Evolutionary conservation across 345 rosid species (phyloP), one percentile per base, ranked within the genome.

Genomic region (Syzygium jambos): DNA sequence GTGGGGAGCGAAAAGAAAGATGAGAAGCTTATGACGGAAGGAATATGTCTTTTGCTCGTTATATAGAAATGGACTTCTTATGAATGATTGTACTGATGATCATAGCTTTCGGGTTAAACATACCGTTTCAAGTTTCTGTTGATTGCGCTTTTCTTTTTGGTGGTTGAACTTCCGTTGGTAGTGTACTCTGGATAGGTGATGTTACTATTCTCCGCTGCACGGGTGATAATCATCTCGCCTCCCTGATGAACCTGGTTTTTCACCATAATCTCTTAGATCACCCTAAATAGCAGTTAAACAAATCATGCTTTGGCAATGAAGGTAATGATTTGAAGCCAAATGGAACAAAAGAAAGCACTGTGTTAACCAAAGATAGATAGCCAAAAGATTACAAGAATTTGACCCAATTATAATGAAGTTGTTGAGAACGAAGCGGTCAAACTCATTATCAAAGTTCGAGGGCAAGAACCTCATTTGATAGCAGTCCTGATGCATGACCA

Each of bases 101-200:
- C 55, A n/a, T 59, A 65, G 73, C 82, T 52, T 84, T 29, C 54
- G 22, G 19, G 41, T 63, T 13, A 87, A 77, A 22, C 41, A 68
- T 93, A 97, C 98, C 98, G 96, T 92, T 95, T 96, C 77, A 97
- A 87, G 92, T 91, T 95, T 90, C 92, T 92, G 91, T 96, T 96
- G 93, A 93, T 89, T 87, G 90, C 93, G 84, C 85, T 94, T 91
- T 92, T 94, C 89, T 91, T 91, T 86, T 89, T 88, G 90, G 89
- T 84, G 90, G 92, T 91, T 21, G 73, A 77, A 56, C 85, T 91
- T 85, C 78, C 88, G 84, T 89, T 87, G 82, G 91, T 91, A 86
- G 89, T 86, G 49, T 89, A 88, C 86, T 89, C 88, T 55, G 87
- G 89, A 52, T 88, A 85, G 52, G 88, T 89, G 61, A 80, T 86